Evolutionary conservation across 257 asterid species (phyloP).

Genomic region (Asclepias syriaca): DNA sequence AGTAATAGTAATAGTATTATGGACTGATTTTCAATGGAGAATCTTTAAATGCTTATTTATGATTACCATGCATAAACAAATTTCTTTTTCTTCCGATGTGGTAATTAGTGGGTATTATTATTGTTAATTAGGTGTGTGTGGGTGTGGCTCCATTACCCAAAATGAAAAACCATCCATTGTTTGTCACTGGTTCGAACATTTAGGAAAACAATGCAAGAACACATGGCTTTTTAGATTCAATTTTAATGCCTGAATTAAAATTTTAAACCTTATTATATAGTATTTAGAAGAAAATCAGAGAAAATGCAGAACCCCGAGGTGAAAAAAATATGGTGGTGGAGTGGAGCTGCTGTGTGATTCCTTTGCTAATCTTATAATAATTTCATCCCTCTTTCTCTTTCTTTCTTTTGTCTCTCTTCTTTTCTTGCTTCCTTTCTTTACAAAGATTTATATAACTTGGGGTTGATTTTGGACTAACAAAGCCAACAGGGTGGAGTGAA

Average conservation of each 20-base stretch:
- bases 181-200: constrained; percentile 35
- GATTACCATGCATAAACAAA: neutral
- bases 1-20: too few relatives aligned
- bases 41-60: neutral
- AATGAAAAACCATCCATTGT: constrained; percentile 40
- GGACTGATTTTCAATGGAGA: constrained; percentile 2
- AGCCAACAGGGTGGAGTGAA: constrained; percentile 11
- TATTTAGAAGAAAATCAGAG: constrained; percentile 19
- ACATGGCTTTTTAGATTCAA: constrained; percentile 34
- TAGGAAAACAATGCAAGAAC: constrained; percentile 76
- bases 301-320: constrained; percentile 67
- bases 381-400: constrained; percentile 12
- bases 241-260: constrained; percentile 13
- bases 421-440: constrained; percentile 24
- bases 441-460: constrained; percentile 21
- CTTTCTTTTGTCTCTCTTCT: constrained; percentile 15
- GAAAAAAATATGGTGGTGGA: constrained; percentile 13
- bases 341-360: constrained; percentile 11
- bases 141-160: constrained; percentile 44
- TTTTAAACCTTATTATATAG: neutral
- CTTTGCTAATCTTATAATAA: constrained; percentile 20
- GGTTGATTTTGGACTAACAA: neutral
- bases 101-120: constrained; percentile 5
- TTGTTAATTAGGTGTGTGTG: neutral
- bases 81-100: neutral